Evolutionary conservation across 306 rosid species (phyloP).

Genomic region (Aeschynomene evenia): DNA sequence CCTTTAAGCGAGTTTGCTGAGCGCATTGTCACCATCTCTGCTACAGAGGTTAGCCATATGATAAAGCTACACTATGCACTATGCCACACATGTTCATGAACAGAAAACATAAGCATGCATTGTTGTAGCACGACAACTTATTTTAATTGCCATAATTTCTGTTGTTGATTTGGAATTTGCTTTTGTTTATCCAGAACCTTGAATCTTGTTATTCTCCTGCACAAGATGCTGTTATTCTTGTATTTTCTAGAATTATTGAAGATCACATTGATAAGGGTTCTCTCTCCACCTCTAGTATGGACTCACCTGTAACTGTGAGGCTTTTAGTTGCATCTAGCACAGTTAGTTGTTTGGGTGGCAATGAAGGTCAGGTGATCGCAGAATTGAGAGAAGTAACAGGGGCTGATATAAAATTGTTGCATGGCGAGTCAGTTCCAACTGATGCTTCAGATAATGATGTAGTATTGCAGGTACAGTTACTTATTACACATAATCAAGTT

Average conservation of each 20-base stretch:
- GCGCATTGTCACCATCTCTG: conserved; percentile 61
- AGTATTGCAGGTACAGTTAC: conserved; percentile 50
- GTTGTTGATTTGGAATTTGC: conserved; percentile 30
- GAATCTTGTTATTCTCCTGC: conserved; percentile 58
- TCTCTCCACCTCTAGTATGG: conserved; percentile 33
- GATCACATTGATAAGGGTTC: conserved; percentile 46
- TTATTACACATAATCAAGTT: conserved; percentile 21
- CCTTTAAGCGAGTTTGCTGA: conserved; percentile 45
- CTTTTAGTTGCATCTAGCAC: conserved; percentile 46
- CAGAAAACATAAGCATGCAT: conserved; percentile 7
- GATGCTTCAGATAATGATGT: conserved; percentile 38
- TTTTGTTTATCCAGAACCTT: conserved; percentile 43
- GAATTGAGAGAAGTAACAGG: conserved; percentile 51
- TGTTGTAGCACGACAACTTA: not conserved
- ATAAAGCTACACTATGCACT: conserved; percentile 8
- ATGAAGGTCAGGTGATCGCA: conserved; percentile 47
- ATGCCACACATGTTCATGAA: not conserved
- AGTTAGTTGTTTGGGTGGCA: conserved; percentile 39
- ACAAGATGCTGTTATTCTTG: conserved; percentile 58
- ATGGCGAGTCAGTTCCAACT: conserved; percentile 35
- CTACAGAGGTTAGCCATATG: conserved; percentile 54
- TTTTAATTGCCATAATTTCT: not conserved
- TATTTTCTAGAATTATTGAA: conserved; percentile 60
- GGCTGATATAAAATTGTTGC: conserved; percentile 46
- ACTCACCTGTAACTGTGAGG: conserved; percentile 47